Conservation (phyloP, 1,139 yeast genomes). For the Pneumocystis carinii region DNA sequence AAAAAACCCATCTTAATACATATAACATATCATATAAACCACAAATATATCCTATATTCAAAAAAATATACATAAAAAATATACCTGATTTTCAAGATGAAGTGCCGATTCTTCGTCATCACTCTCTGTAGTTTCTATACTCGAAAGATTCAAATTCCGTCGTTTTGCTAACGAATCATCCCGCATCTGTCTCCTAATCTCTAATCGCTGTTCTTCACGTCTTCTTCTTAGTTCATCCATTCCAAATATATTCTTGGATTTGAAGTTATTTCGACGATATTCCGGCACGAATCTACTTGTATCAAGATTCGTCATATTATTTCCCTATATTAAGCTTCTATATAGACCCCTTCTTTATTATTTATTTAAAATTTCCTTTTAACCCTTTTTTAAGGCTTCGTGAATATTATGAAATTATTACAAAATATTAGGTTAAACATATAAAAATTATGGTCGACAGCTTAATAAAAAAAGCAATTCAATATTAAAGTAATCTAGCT, state of each 20-base stretch:
- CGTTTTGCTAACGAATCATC: constrained; percentile 90
- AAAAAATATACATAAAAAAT: constrained; percentile 4
- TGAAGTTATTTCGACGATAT: constrained; percentile 91
- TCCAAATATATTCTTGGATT: constrained; percentile 85
- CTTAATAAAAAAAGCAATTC: too few species aligned
- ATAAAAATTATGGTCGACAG: too few species aligned
- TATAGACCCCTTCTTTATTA: not conserved
- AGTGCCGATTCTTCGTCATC: constrained; percentile 27
- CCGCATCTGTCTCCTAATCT: constrained; percentile 87
- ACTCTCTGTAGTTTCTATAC: constrained; percentile 33
- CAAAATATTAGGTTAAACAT: too few species aligned
- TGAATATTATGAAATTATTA: not conserved
- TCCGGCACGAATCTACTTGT: constrained; percentile 89
- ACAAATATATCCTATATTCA: not conserved
- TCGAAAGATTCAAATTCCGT: constrained; percentile 39
- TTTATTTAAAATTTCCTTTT: not conserved
- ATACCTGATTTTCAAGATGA: constrained; percentile 16
- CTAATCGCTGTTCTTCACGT: constrained; percentile 95
- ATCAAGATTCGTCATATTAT: constrained; percentile 29
- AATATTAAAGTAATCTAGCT: too few species aligned
- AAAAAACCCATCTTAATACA: not conserved
- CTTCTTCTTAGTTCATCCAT: constrained; percentile 95
- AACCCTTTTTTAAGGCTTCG: not conserved
- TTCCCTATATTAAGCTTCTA: not conserved
- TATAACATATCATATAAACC: not conserved